Percentiles rank a stretch among this genome's conserved stretches.
These are phyloP conservation scores for Alternaria atra DNA, from an alignment of 2,329 filamentous ascomycete species.

Conservation along the genomic window DNA sequence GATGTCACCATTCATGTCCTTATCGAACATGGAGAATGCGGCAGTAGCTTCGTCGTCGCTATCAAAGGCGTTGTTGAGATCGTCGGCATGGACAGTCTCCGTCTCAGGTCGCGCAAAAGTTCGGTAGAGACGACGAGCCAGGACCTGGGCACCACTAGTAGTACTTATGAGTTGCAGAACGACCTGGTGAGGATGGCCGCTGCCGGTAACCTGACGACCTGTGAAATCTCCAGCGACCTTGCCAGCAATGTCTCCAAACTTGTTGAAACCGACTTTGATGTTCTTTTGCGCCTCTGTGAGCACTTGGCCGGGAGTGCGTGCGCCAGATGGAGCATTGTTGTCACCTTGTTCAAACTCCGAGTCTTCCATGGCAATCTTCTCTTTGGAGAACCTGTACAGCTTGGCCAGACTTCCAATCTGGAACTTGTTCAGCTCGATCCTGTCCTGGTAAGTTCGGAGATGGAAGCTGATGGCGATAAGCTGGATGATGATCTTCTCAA, in stretches of 20 bases:
- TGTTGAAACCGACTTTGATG: constrained; percentile 77
- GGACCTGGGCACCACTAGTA: constrained; percentile 77
- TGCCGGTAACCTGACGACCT: constrained; percentile 72
- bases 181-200: constrained; percentile 84
- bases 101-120: constrained; percentile 79
- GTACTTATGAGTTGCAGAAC: constrained; percentile 78
- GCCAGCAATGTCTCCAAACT: constrained; percentile 84
- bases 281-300: constrained; percentile 75
- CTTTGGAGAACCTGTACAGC: constrained; percentile 70
- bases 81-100: constrained; percentile 79
- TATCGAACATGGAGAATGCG: constrained; percentile 92
- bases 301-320: constrained; percentile 76
- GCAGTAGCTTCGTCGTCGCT: constrained; percentile 86
- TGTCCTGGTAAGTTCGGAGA: constrained; percentile 84
- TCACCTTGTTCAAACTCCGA: constrained; percentile 74
- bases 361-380: constrained; percentile 73
- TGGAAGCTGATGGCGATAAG: constrained; percentile 96
- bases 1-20: constrained; percentile 95
- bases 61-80: constrained; percentile 80
- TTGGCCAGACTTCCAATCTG: constrained; percentile 76
- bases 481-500: constrained; percentile 93
- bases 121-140: constrained; percentile 87
- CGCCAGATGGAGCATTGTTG: constrained; percentile 61
- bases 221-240: constrained; percentile 92
- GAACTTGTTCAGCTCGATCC: constrained; percentile 92